phyloP scores from a whole-genome alignment of 768 basidiomycete genomes.

The Scleroderma citrinum region DNA sequence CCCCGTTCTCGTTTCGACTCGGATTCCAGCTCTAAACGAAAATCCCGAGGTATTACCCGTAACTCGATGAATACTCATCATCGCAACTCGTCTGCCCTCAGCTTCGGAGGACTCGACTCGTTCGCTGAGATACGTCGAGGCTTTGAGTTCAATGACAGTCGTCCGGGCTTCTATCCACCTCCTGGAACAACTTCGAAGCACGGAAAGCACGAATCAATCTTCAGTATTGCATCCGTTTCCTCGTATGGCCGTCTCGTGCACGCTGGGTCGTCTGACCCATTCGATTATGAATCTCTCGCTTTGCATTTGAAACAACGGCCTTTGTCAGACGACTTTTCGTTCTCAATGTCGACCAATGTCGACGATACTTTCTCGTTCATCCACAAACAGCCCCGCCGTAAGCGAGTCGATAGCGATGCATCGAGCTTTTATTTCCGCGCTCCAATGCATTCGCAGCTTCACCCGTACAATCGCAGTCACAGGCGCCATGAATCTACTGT shows the following conservation, averaged over 20 bases:
- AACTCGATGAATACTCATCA: slow-evolving; percentile 24
- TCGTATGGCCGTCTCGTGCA: slow-evolving; percentile 69
- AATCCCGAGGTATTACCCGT: slow-evolving; percentile 18
- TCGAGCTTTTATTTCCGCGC: slow-evolving; percentile 69
- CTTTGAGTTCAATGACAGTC: slow-evolving; percentile 63
- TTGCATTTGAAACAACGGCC: slow-evolving; percentile 44
- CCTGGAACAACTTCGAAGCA: slow-evolving; percentile 36
- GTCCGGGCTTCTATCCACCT: slow-evolving; percentile 64
- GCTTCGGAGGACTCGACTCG: slow-evolving; percentile 68
- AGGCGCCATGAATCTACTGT: slow-evolving; percentile 58
- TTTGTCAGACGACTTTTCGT: slow-evolving; percentile 52
- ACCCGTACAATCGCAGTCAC: slow-evolving; percentile 43
- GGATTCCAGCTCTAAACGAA: slow-evolving; percentile 36
- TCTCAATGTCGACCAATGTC: slow-evolving; percentile 45
- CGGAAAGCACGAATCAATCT: slow-evolving; percentile 49
- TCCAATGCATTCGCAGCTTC: slow-evolving; percentile 21
- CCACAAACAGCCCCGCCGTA: slow-evolving; percentile 32
- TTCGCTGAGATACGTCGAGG: slow-evolving; percentile 76
- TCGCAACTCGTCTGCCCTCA: slow-evolving; percentile 43
- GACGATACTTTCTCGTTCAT: slow-evolving; percentile 75
- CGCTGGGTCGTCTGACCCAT: slow-evolving; percentile 61
- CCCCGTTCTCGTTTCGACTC: slow-evolving; percentile 37
- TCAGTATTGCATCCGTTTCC: slow-evolving; percentile 75
- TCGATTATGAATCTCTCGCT: slow-evolving; percentile 48
- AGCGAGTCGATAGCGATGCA: slow-evolving; percentile 66